A percentile compares a stretch with the other conserved stretches of the same genome.
These are phyloP conservation scores for Collybia sp. DNA, from an alignment of 768 basidiomycete species.

Conservation along the genomic window DNA sequence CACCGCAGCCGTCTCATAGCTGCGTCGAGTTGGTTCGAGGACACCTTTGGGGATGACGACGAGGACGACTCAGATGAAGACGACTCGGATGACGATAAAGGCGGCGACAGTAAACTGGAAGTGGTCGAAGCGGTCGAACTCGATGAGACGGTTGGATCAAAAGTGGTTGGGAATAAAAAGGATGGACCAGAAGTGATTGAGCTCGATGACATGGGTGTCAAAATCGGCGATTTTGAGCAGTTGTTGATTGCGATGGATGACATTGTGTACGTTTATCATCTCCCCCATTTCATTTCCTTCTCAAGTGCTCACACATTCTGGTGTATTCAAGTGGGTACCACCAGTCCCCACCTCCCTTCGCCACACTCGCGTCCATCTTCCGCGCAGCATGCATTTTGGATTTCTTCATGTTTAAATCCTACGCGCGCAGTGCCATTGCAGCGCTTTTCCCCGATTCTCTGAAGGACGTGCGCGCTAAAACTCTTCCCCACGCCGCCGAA, in stretches of 20 bases:
- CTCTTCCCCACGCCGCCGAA: background rate
- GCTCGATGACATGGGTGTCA: constrained; percentile 1
- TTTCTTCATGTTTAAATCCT: constrained; percentile 9
- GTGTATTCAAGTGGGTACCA: constrained; percentile 16
- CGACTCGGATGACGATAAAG: too few species aligned
- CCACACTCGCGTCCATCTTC: constrained; percentile 22
- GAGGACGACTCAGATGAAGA: background rate
- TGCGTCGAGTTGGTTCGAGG: constrained; percentile 18
- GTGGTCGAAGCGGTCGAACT: too few species aligned
- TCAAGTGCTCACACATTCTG: background rate
- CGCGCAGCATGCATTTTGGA: constrained; percentile 25
- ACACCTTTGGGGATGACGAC: constrained; percentile 9
- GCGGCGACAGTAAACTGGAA: too few species aligned
- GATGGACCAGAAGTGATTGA: constrained; percentile 5
- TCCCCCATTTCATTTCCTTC: too few species aligned
- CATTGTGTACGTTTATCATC: constrained; percentile 10
- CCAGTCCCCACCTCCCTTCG: constrained; percentile 16
- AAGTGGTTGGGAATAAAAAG: too few species aligned
- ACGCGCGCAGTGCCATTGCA: too few species aligned
- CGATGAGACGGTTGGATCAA: too few species aligned
- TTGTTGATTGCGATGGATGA: constrained; percentile 14
- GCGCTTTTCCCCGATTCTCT: too few species aligned
- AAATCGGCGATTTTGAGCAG: constrained; percentile 10
- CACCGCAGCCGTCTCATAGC: constrained; percentile 13
- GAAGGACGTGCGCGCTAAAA: background rate